A percentile compares a stretch with the other conserved stretches of the same genome.
These are phyloP conservation scores for Talaromyces sp. DNA, from an alignment of 2,329 filamentous ascomycete species.

Conservation along the genomic window DNA sequence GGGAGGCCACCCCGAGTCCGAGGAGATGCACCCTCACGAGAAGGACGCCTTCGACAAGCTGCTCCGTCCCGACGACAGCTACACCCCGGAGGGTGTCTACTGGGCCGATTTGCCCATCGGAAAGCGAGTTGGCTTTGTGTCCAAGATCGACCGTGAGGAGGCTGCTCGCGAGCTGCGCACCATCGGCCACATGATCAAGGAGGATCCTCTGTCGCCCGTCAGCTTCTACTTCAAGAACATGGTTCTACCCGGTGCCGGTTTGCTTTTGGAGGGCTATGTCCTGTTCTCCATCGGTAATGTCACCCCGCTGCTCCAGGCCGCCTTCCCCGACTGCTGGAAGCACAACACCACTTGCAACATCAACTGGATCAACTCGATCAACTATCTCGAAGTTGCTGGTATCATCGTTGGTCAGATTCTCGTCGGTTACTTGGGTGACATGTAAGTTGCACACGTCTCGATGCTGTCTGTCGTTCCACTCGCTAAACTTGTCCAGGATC, in stretches of 20 bases:
- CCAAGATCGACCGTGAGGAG: conserved; percentile 67
- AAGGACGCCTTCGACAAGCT: conserved; percentile 68
- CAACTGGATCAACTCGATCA: conserved; percentile 78
- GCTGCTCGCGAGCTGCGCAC: conserved; percentile 60
- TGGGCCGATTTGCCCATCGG: conserved; percentile 80
- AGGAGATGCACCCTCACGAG: conserved; percentile 55
- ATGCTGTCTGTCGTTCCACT: conserved; percentile 11
- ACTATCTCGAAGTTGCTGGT: conserved; percentile 88
- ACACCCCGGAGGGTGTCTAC: conserved; percentile 76
- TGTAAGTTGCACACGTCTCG: conserved; percentile 34
- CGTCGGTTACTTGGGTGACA: conserved; percentile 76
- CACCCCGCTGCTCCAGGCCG: conserved; percentile 70
- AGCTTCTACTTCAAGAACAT: conserved; percentile 85
- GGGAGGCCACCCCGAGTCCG: conserved; percentile 40
- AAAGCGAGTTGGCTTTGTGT: conserved; percentile 71
- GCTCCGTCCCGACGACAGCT: conserved; percentile 83
- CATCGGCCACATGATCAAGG: conserved; percentile 77
- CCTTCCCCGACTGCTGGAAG: conserved; percentile 77
- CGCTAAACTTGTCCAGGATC: conserved; percentile 52
- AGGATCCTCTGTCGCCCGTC: conserved; percentile 79
- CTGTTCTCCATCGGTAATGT: conserved; percentile 96
- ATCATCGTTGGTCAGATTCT: conserved; percentile 91
- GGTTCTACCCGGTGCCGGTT: conserved; percentile 84
- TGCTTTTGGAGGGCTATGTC: conserved; percentile 90
- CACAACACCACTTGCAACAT: conserved; percentile 61